Conservation (phyloP, 192 early-diverging fungal species). For the Backusella morwellensis region DNA sequence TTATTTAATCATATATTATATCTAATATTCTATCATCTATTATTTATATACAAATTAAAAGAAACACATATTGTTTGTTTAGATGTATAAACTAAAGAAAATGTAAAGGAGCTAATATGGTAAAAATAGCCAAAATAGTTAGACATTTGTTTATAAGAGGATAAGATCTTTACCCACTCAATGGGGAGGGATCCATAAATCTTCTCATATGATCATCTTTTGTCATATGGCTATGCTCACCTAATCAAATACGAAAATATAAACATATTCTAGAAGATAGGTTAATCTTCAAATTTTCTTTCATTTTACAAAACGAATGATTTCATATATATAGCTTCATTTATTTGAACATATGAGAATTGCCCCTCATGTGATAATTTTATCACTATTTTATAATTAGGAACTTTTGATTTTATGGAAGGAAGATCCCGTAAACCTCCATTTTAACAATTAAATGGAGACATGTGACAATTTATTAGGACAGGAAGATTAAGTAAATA, state of each 20-base stretch:
- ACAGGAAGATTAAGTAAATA: neutral
- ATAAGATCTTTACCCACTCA: neutral
- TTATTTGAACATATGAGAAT: neutral
- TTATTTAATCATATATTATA: neutral
- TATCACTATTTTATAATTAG: neutral
- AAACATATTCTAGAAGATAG: neutral
- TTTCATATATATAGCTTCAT: neutral
- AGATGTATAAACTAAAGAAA: neutral
- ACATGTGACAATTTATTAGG: neutral
- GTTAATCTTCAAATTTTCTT: neutral
- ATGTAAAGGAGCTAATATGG: neutral
- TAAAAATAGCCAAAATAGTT: neutral
- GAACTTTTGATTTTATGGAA: neutral
- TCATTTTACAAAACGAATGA: neutral
- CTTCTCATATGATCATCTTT: neutral
- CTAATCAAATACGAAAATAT: neutral
- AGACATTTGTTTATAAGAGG: neutral
- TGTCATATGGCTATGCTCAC: neutral
- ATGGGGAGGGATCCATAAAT: neutral
- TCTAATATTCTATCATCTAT: neutral
- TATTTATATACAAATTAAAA: neutral
- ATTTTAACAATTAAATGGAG: neutral
- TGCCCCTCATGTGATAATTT: neutral
- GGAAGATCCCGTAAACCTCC: neutral
- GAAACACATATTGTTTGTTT: neutral